A percentile compares a stretch with the other conserved stretches of the same genome.
Conservation (phyloP, 768 basidiomycete genomes). For the Clavaria fumosa region DNA sequence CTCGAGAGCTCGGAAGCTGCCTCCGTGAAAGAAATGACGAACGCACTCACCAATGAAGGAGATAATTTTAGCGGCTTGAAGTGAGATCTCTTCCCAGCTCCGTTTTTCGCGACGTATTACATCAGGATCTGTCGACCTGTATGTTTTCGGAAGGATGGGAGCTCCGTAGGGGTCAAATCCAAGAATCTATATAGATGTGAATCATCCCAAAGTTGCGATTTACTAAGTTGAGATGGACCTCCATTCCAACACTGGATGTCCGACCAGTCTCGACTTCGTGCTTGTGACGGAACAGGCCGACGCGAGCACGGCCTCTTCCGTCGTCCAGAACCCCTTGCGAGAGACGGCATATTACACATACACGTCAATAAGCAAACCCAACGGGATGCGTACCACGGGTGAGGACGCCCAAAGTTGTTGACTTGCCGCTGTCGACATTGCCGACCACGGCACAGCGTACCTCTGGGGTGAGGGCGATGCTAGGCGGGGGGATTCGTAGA, state of each 20-base stretch:
- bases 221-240: slow-evolving; percentile 32
- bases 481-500: slow-evolving; percentile 60
- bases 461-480: slow-evolving; percentile 70
- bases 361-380: too few species aligned
- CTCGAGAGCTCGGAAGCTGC: neutral
- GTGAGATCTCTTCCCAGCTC: slow-evolving; percentile 91
- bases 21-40: neutral
- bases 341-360: too few species aligned
- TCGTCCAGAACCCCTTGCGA: slow-evolving; percentile 58
- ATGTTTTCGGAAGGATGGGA: slow-evolving; percentile 60
- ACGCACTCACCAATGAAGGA: slow-evolving; percentile 73
- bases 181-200: slow-evolving; percentile 42
- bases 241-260: slow-evolving; percentile 94
- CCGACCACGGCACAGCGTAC: slow-evolving; percentile 94
- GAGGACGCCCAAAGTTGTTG: slow-evolving; percentile 85
- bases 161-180: slow-evolving; percentile 69
- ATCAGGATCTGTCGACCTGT: slow-evolving; percentile 42
- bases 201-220: too few species aligned
- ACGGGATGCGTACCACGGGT: slow-evolving; percentile 74
- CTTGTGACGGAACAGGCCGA: slow-evolving; percentile 88
- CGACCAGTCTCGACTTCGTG: slow-evolving; percentile 94
- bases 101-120: slow-evolving; percentile 70
- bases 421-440: slow-evolving; percentile 90
- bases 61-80: slow-evolving; percentile 80
- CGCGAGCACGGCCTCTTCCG: slow-evolving; percentile 67